Conservation (phyloP, 257 asterid species). For the Ilex asprella region DNA sequence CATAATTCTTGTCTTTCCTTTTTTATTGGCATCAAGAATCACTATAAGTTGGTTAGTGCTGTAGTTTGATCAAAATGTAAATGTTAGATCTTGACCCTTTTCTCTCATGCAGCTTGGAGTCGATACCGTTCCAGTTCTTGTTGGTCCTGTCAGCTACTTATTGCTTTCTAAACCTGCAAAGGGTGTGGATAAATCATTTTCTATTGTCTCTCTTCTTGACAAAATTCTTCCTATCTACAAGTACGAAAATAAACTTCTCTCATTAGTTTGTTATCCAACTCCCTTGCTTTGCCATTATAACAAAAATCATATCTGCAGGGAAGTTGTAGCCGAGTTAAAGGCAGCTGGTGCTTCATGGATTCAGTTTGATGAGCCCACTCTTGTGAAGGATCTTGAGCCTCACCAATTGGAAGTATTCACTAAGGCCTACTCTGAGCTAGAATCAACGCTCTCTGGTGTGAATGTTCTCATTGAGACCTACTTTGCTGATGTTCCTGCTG, state of each 20-base stretch:
- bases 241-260: constrained; percentile 30
- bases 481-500: constrained; percentile 79
- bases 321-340: constrained; percentile 82
- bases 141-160: constrained; percentile 89
- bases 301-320: constrained; percentile 41
- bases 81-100: not conserved
- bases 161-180: constrained; percentile 90
- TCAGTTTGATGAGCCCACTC: constrained; percentile 94
- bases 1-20: constrained; percentile 1
- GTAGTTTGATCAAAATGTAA: too few species aligned
- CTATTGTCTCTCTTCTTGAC: constrained; percentile 76
- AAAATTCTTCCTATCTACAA: constrained; percentile 86
- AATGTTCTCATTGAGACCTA: constrained; percentile 69
- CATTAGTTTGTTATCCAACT: not conserved
- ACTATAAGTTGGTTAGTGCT: too few species aligned
- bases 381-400: constrained; percentile 80
- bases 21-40: too few species aligned
- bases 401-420: constrained; percentile 83
- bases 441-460: constrained; percentile 66
- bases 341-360: constrained; percentile 92
- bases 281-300: constrained; percentile 10
- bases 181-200: constrained; percentile 83
- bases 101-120: constrained; percentile 65
- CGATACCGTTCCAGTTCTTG: constrained; percentile 78
- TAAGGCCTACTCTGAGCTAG: constrained; percentile 69